These are phyloP conservation scores for Cryphonectria radicalis DNA, from an alignment of 2,329 filamentous ascomycete species.

Conservation along the genomic window DNA sequence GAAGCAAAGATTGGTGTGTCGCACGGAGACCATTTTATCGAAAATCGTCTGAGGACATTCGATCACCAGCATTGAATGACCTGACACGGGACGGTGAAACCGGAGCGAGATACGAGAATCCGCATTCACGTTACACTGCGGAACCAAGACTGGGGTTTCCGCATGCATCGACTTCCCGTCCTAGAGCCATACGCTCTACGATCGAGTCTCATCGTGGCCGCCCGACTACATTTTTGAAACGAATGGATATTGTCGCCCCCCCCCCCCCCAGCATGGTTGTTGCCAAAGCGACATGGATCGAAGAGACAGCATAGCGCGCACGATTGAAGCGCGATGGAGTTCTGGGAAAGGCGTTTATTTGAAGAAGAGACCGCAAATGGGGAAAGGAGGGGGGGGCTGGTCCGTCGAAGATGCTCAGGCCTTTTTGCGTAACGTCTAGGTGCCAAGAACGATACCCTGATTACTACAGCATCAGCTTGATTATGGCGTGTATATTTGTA, in stretches of 20 bases:
- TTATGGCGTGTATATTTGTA: slow-evolving; percentile 1
- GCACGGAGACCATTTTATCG: neutral
- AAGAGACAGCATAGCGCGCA: slow-evolving; percentile 10
- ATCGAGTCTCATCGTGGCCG: slow-evolving; percentile 8
- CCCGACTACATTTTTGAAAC: neutral
- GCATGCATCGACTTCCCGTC: slow-evolving; percentile 5
- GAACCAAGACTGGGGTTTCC: neutral
- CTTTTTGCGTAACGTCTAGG: slow-evolving; percentile 12
- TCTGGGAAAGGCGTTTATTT: neutral
- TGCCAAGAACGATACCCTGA: slow-evolving; percentile 20
- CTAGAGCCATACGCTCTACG: slow-evolving; percentile 25
- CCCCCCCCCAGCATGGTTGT: neutral
- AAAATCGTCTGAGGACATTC: neutral
- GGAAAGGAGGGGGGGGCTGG: neutral
- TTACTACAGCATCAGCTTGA: slow-evolving; percentile 8
- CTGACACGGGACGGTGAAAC: slow-evolving; percentile 7
- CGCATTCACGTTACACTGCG: slow-evolving; percentile 9
- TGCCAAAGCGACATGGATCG: neutral
- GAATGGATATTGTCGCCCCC: neutral
- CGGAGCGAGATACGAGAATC: neutral
- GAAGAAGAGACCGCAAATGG: neutral
- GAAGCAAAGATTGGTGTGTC: slow-evolving; percentile 5
- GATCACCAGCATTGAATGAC: slow-evolving; percentile 6
- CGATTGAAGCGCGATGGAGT: slow-evolving; percentile 8
- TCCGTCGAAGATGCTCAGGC: neutral